Conservation (phyloP, 1,284 basidiomycete genomes). For the Coniophora puteana region DNA sequence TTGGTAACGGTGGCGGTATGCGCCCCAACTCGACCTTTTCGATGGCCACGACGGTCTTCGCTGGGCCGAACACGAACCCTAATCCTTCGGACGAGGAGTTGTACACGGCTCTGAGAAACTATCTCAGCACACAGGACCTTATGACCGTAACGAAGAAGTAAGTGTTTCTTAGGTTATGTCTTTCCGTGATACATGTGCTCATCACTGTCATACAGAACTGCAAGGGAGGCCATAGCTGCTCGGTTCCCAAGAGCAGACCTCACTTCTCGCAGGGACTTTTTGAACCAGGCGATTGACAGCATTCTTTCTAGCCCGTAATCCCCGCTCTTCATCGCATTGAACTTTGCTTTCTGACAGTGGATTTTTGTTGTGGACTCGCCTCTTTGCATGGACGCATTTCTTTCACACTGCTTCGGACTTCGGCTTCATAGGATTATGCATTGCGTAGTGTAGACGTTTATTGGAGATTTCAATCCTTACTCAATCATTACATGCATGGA, state of each 20-base stretch:
- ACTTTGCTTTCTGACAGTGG: constrained; percentile 6
- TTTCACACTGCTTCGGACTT: constrained; percentile 7
- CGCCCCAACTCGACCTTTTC: constrained; percentile 80
- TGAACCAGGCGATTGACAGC: constrained; percentile 89
- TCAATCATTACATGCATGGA: not conserved
- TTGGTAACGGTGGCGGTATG: constrained; percentile 37
- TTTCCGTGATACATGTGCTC: not conserved
- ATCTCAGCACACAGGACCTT: constrained; percentile 87
- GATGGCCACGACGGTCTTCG: constrained; percentile 76
- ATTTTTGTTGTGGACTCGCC: constrained; percentile 9
- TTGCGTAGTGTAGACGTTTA: constrained; percentile 10
- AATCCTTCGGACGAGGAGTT: constrained; percentile 85
- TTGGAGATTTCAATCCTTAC: constrained; percentile 3
- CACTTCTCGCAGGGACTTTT: constrained; percentile 68
- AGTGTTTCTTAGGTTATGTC: constrained; percentile 24
- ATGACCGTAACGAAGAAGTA: constrained; percentile 95
- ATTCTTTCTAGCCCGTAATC: constrained; percentile 56
- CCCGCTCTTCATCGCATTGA: constrained; percentile 1
- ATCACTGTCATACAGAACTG: constrained; percentile 51
- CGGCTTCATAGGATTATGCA: constrained; percentile 1
- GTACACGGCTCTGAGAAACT: constrained; percentile 72
- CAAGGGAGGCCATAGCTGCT: constrained; percentile 81
- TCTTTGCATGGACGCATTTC: constrained; percentile 4
- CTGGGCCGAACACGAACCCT: constrained; percentile 68
- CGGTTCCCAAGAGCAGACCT: constrained; percentile 91